Evolutionary conservation across 2,329 filamentous ascomycete species (phyloP).

Genomic region (Ilyonectria robusta): DNA sequence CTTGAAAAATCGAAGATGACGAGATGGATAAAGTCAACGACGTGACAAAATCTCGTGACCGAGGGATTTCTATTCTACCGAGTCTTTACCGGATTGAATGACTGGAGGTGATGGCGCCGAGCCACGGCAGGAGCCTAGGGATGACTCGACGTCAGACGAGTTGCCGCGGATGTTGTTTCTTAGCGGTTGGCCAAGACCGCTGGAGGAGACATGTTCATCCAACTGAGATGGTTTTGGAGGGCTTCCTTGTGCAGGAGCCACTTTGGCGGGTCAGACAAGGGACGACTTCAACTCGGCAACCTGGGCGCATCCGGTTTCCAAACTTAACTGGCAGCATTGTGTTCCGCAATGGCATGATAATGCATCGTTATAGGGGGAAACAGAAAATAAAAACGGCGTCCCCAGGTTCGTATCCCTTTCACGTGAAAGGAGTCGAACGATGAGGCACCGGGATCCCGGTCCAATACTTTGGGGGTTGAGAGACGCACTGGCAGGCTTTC

Average conservation of each 20-base stretch:
- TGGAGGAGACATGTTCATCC: background rate
- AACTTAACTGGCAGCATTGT: slow-evolving; percentile 6
- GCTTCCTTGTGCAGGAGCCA: background rate
- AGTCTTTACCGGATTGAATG: slow-evolving; percentile 44
- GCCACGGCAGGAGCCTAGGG: slow-evolving; percentile 1
- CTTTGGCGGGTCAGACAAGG: background rate
- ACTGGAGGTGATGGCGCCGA: slow-evolving; percentile 1
- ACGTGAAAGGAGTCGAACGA: slow-evolving; percentile 30
- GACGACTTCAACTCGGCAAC: background rate
- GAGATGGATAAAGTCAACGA: slow-evolving; percentile 31
- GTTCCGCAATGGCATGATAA: slow-evolving; percentile 34
- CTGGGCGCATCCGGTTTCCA: slow-evolving; percentile 29
- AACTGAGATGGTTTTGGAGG: slow-evolving; percentile 27
- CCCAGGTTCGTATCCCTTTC: slow-evolving; percentile 28
- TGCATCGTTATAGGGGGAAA: slow-evolving; percentile 23
- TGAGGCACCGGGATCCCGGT: slow-evolving; percentile 22
- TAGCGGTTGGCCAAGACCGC: background rate
- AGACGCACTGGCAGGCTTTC: slow-evolving; percentile 2
- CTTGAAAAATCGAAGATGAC: slow-evolving; percentile 36
- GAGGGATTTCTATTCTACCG: slow-evolving; percentile 45
- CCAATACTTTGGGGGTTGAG: background rate
- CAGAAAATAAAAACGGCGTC: slow-evolving; percentile 15
- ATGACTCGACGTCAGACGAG: background rate
- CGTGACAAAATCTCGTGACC: slow-evolving; percentile 46
- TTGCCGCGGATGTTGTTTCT: slow-evolving; percentile 1